Conservation (phyloP, 2,329 filamentous ascomycete species). For the Xylariales sp. region DNA sequence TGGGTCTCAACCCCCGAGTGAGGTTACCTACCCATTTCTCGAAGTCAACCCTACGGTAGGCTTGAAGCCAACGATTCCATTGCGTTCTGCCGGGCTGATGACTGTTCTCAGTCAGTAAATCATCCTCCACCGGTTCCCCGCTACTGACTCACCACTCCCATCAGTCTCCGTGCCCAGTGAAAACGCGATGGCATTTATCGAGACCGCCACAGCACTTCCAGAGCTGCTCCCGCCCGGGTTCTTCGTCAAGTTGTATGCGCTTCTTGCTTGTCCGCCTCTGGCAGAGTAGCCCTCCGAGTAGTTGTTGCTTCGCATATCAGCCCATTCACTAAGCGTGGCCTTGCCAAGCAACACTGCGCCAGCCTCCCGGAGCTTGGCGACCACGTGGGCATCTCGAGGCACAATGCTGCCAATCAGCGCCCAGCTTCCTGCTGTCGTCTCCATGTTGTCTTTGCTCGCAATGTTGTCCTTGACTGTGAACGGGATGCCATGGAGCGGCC, state of each 20-base stretch:
- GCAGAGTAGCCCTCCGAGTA: constrained; percentile 65
- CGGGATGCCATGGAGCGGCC: constrained; percentile 69
- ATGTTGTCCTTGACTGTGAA: constrained; percentile 74
- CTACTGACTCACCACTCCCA: constrained; percentile 44
- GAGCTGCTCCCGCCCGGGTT: constrained; percentile 67
- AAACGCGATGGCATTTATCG: constrained; percentile 58
- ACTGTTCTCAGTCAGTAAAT: constrained; percentile 30
- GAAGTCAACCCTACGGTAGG: constrained; percentile 71
- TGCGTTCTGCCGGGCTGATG: constrained; percentile 67
- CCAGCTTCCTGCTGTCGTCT: constrained; percentile 69
- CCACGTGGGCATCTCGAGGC: constrained; percentile 43
- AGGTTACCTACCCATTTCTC: constrained; percentile 35
- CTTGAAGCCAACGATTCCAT: constrained; percentile 68
- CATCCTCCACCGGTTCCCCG: constrained; percentile 2
- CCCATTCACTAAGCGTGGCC: constrained; percentile 66
- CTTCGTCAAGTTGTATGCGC: constrained; percentile 63
- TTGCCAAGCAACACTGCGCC: constrained; percentile 62
- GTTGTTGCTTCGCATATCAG: constrained; percentile 42
- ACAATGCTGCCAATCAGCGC: constrained; percentile 61
- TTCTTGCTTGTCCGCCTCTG: constrained; percentile 59
- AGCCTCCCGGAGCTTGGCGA: constrained; percentile 31
- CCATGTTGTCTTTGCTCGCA: constrained; percentile 62
- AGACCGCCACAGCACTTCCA: constrained; percentile 61
- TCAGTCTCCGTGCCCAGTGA: constrained; percentile 72
- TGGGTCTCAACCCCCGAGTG: no score